Base-by-base conservation (phyloP, 2,329 filamentous ascomycete species). In the Emmonsiellopsis sp. region DNA sequence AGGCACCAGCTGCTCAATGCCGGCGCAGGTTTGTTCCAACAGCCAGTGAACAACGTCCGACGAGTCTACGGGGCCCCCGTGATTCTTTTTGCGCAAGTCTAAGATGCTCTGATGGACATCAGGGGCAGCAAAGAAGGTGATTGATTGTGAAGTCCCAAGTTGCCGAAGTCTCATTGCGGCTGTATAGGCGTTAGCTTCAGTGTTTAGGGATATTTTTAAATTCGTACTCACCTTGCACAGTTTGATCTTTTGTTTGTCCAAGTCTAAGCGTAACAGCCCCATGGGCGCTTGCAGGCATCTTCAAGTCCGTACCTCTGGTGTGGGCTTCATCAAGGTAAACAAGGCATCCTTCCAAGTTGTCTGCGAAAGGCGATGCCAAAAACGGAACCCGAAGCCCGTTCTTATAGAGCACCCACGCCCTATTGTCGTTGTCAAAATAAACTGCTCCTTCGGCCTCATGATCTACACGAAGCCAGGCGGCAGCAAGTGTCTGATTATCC, bases 271-370 rank as follows among this genome's bases (percentile, higher is more conserved):
- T 89, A 0, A 90, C 81, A 0, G 81, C 82, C 0, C 85, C 87
- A 0, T 80, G 71, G 57, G 83, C 84, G 10, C 76, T 4, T 0
- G 53, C 53, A 0, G 84, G 86, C 0, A 88, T 65, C 36, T 77
- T 79, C 0, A 90, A 62, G 57, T 91, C 86, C 0, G 78, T 88
- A 0, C 87, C 86, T 55, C 86, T 67, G 0, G 85, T 87, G 56
- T 90, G 85, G 0, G 79, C 77, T 54, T 90, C 81, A 49, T 90
- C 86, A 0, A 91, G 71, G 52, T 83, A 90, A 0, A 89, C 73
- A 0, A 87, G 63, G 52, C 85, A 90, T 0, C 58, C 58, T 5
- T 81, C 79, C 0, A 85, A 65, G 5, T 82, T 76, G 0, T 74
- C 70, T 0, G 70, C 66, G 58, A 80, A 88, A 0, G 83, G 75